Conservation (phyloP, 495 filamentous ascomycete species). For the Pyrenopolyporus hunteri region DNA sequence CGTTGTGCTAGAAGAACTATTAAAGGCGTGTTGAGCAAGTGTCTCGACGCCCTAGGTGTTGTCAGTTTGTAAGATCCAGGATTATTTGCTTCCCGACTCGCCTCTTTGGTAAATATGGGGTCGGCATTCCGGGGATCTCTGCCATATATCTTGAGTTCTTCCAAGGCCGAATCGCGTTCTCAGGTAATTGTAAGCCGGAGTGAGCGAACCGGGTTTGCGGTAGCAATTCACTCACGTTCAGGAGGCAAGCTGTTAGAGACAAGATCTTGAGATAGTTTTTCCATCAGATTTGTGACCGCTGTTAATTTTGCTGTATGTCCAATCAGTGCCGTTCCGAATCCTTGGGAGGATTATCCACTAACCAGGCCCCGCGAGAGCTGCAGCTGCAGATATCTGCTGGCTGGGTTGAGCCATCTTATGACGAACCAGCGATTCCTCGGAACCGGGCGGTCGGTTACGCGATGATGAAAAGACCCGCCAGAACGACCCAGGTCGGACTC, state of each 20-base stretch:
- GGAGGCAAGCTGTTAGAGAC: slow-evolving; percentile 58
- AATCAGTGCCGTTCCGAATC: slow-evolving; percentile 16
- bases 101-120: slow-evolving; percentile 80
- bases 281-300: slow-evolving; percentile 65
- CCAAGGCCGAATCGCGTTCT: slow-evolving; percentile 69
- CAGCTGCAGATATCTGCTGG: slow-evolving; percentile 20
- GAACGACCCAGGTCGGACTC: slow-evolving; percentile 5
- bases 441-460: slow-evolving; percentile 1
- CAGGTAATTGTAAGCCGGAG: slow-evolving; percentile 15
- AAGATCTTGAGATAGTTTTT: slow-evolving; percentile 64
- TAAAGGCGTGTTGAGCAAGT: slow-evolving; percentile 74
- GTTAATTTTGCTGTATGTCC: slow-evolving; percentile 63
- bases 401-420: slow-evolving; percentile 31
- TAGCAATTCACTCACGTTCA: slow-evolving; percentile 55
- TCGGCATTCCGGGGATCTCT: slow-evolving; percentile 72
- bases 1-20: slow-evolving; percentile 60
- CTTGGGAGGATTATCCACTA: background rate
- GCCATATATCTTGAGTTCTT: slow-evolving; percentile 79
- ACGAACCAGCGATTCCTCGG: background rate
- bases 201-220: background rate
- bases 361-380: slow-evolving; percentile 38
- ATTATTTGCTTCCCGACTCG: slow-evolving; percentile 41
- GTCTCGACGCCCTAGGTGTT: slow-evolving; percentile 72
- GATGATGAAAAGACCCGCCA: slow-evolving; percentile 25
- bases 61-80: slow-evolving; percentile 10